Evolutionary conservation across 441 rosid species (phyloP).

Genomic region (Manihot esculenta): DNA sequence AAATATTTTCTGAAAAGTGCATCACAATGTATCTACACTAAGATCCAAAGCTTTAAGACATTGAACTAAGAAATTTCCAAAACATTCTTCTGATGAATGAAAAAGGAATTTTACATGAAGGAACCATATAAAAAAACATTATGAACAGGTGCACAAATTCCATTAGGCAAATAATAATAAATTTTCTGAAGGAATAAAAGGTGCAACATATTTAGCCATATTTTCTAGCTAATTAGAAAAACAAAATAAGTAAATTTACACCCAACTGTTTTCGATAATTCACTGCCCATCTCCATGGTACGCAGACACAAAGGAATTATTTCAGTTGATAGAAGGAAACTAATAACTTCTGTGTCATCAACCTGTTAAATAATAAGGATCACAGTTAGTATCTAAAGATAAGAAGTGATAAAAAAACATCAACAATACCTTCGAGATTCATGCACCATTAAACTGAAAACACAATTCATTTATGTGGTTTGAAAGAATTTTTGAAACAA

Average conservation of each 20-base stretch:
- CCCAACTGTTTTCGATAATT: slow-evolving; percentile 93
- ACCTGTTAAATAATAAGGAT: slow-evolving; percentile 47
- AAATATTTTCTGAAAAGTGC: neutral
- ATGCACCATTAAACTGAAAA: neutral
- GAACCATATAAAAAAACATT: neutral
- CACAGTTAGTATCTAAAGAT: neutral
- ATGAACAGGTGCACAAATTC: neutral
- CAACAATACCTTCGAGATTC: neutral
- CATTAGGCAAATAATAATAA: neutral
- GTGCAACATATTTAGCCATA: slow-evolving; percentile 14
- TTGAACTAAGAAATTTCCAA: neutral
- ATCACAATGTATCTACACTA: neutral
- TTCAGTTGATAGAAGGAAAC: slow-evolving; percentile 97
- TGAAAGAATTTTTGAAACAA: neutral
- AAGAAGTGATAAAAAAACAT: neutral
- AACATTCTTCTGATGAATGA: neutral
- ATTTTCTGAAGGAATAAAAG: slow-evolving; percentile 9
- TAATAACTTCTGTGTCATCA: slow-evolving; percentile 96
- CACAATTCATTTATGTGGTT: neutral
- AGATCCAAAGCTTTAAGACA: slow-evolving; percentile 1
- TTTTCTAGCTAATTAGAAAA: neutral
- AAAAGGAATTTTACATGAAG: neutral
- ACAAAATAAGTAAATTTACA: slow-evolving; percentile 14
- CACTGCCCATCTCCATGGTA: slow-evolving; percentile 99
- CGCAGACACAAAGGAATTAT: slow-evolving; percentile 93